These are phyloP conservation scores for Tylopilus vinaceipallidus DNA, from an alignment of 768 basidiomycete genomes.

Conservation along the genomic window DNA sequence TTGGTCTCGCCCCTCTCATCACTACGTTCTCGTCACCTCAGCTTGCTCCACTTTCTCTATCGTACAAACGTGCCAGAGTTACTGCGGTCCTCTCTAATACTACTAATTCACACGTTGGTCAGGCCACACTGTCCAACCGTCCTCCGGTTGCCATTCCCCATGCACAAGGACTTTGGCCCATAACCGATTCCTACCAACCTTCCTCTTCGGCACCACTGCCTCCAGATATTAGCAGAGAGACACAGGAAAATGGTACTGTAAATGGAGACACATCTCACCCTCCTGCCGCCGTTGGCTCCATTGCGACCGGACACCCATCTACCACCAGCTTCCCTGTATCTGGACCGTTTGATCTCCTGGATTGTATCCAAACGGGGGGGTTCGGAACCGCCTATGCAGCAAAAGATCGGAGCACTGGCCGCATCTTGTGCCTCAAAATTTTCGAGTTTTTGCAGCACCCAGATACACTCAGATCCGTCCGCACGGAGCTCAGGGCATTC, in stretches of 20 bases:
- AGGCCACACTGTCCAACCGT: not conserved
- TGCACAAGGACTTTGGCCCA: not conserved
- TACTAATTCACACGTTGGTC: not conserved
- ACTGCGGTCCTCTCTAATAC: not conserved
- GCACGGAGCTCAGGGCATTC: conserved; percentile 36
- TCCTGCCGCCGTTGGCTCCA: no score
- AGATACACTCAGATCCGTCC: conserved; percentile 16
- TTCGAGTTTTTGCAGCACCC: conserved; percentile 19
- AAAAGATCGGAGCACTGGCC: conserved; percentile 26
- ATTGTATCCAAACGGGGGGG: conserved; percentile 17
- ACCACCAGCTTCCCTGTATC: conserved; percentile 19
- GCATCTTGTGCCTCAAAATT: conserved; percentile 40
- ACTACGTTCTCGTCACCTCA: conserved; percentile 5
- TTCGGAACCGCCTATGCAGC: conserved; percentile 25
- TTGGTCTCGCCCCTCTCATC: conserved; percentile 4
- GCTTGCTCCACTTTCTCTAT: not conserved
- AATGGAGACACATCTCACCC: not conserved
- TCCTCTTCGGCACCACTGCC: not conserved
- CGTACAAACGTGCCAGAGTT: conserved; percentile 6
- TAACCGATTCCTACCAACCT: not conserved
- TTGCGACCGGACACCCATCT: not conserved
- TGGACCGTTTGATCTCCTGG: conserved; percentile 26
- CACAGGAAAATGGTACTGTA: not conserved
- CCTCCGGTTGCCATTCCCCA: not conserved
- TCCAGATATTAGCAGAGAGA: not conserved